phyloP scores from a whole-genome alignment of 2,329 filamentous ascomycete species.

The Fusarium mangiferae region DNA sequence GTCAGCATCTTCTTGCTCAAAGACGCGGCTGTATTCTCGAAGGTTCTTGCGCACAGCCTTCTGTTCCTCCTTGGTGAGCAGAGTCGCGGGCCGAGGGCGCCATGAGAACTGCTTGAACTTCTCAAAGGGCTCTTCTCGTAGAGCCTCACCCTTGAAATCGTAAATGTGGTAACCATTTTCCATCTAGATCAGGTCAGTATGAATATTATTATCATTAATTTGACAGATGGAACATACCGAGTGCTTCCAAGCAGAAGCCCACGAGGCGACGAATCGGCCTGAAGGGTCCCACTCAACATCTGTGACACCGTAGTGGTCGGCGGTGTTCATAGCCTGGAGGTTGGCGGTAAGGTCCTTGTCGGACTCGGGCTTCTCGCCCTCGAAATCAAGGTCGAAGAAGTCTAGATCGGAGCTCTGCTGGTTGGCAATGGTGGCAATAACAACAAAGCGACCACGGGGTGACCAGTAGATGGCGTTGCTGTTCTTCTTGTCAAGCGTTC shows the following conservation, averaged over 20 bases:
- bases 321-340: constrained; percentile 91
- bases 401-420: constrained; percentile 95
- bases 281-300: constrained; percentile 99
- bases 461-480: constrained; percentile 99
- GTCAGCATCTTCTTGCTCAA: constrained; percentile 94
- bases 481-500: constrained; percentile 98
- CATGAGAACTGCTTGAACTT: constrained; percentile 98
- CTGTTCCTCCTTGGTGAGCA: constrained; percentile 96
- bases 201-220: constrained; percentile 28
- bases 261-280: constrained; percentile 91
- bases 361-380: constrained; percentile 92
- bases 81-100: constrained; percentile 90
- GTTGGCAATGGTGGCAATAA: constrained; percentile 92
- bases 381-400: constrained; percentile 97
- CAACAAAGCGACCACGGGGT: constrained; percentile 92
- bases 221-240: constrained; percentile 68
- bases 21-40: constrained; percentile 92
- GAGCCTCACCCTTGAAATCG: constrained; percentile 90
- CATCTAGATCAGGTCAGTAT: constrained; percentile 72
- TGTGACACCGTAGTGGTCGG: constrained; percentile 96
- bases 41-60: constrained; percentile 98
- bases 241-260: constrained; percentile 96
- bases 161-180: constrained; percentile 99
- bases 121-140: constrained; percentile 91
- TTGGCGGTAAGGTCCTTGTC: constrained; percentile 97